These are phyloP conservation scores for Apiospora malaysiana DNA, from an alignment of 2,329 filamentous ascomycete species.

Conservation along the genomic window DNA sequence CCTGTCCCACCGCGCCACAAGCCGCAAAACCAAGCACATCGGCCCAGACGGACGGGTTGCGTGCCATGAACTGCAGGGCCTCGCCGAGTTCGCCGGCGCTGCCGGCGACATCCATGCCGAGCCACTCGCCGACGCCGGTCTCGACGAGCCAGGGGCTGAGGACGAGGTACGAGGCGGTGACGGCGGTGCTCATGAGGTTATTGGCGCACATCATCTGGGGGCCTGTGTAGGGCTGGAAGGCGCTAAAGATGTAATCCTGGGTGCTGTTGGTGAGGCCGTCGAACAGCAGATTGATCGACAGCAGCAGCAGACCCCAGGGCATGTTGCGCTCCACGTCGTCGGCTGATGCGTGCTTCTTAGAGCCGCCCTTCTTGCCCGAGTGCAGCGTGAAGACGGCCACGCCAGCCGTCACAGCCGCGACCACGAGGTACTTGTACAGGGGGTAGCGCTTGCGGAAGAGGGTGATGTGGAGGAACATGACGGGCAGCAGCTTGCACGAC, in stretches of 20 bases:
- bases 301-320: constrained; percentile 79
- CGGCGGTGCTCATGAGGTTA: constrained; percentile 81
- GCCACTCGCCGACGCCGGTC: constrained; percentile 67
- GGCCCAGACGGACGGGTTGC: constrained; percentile 81
- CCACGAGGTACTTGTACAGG: constrained; percentile 94
- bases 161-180: constrained; percentile 79
- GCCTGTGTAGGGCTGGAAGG: constrained; percentile 81
- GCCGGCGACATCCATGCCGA: constrained; percentile 69
- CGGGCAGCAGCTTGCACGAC: constrained; percentile 97
- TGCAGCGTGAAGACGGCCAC: constrained; percentile 96
- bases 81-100: constrained; percentile 77
- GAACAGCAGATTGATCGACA: constrained; percentile 89
- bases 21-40: constrained; percentile 90
- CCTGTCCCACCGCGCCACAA: constrained; percentile 90
- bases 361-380: constrained; percentile 60
- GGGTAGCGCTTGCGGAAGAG: constrained; percentile 90
- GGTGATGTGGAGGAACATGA: constrained; percentile 95
- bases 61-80: constrained; percentile 80
- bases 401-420: constrained; percentile 86
- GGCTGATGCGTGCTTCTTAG: constrained; percentile 44
- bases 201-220: constrained; percentile 99
- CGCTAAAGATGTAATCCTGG: constrained; percentile 89
- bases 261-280: constrained; percentile 96
- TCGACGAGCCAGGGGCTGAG: constrained; percentile 80
- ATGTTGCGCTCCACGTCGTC: constrained; percentile 62